These are phyloP conservation scores for Ziziphus jujuba DNA, from an alignment of 306 rosid genomes.

Conservation along the genomic window DNA sequence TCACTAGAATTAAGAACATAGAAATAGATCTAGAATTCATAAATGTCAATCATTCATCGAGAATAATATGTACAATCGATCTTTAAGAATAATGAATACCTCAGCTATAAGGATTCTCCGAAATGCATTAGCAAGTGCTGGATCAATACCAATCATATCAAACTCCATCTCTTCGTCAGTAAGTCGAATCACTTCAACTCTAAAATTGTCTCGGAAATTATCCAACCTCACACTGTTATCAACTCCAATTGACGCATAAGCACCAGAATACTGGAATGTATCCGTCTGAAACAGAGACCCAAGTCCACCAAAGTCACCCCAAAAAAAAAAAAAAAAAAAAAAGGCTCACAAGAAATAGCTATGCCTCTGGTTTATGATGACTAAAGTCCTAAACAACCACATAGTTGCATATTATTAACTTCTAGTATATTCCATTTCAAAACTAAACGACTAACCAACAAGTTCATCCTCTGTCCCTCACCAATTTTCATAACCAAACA, in stretches of 20 bases:
- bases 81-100: slow-evolving; percentile 28
- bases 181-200: slow-evolving; percentile 65
- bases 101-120: slow-evolving; percentile 90
- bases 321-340: too few relatives aligned
- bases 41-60: background rate
- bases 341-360: background rate
- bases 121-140: slow-evolving; percentile 89
- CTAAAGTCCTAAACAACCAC: background rate
- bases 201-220: slow-evolving; percentile 62
- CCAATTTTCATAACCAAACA: too few relatives aligned
- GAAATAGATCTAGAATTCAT: background rate
- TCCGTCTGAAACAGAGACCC: slow-evolving; percentile 59
- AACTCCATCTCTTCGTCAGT: slow-evolving; percentile 70
- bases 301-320: background rate
- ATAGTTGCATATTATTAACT: background rate
- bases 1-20: too few relatives aligned
- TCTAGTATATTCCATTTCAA: too few relatives aligned
- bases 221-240: slow-evolving; percentile 70
- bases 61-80: background rate
- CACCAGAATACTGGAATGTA: slow-evolving; percentile 79
- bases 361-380: too few relatives aligned
- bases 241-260: slow-evolving; percentile 63
- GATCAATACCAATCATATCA: slow-evolving; percentile 96
- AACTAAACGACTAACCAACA: too few relatives aligned
- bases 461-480: too few relatives aligned